Conservation (phyloP, 1,139 yeast genomes). For the Suhomyces yuchorum region DNA sequence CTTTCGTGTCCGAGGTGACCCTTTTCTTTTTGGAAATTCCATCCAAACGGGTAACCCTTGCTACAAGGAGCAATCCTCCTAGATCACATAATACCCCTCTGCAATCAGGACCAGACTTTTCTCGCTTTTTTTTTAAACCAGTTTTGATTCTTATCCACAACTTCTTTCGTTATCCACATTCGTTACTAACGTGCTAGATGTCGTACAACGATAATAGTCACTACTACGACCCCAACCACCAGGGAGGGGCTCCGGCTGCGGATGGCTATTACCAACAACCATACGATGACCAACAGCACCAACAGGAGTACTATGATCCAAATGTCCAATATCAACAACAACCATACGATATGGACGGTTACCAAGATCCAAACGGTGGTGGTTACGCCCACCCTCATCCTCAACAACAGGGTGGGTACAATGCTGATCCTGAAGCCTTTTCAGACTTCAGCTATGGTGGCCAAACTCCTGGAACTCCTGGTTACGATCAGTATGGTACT, state of each 20-base stretch:
- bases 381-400: conserved; percentile 31
- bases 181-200: conserved; percentile 32
- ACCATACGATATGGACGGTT: conserved; percentile 52
- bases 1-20: conserved; percentile 9
- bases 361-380: conserved; percentile 35
- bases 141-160: conserved; percentile 8
- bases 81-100: conserved; percentile 11
- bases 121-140: conserved; percentile 11
- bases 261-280: conserved; percentile 54
- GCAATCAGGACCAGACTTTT: conserved; percentile 13
- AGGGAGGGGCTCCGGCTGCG: conserved; percentile 31
- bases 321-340: conserved; percentile 57
- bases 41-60: conserved; percentile 12
- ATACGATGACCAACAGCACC: conserved; percentile 32
- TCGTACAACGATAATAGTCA: conserved; percentile 54
- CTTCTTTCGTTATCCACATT: conserved; percentile 12
- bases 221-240: conserved; percentile 52
- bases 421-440: conserved; percentile 71
- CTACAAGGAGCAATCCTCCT: conserved; percentile 13
- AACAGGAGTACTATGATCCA: conserved; percentile 46
- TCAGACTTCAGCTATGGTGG: conserved; percentile 71
- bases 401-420: conserved; percentile 46
- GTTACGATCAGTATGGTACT: conserved; percentile 77
- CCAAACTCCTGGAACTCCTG: conserved; percentile 67
- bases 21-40: conserved; percentile 12